Evolutionary conservation across 1,284 basidiomycete genomes (phyloP).

Genomic region (Rhizoctonia solani): DNA sequence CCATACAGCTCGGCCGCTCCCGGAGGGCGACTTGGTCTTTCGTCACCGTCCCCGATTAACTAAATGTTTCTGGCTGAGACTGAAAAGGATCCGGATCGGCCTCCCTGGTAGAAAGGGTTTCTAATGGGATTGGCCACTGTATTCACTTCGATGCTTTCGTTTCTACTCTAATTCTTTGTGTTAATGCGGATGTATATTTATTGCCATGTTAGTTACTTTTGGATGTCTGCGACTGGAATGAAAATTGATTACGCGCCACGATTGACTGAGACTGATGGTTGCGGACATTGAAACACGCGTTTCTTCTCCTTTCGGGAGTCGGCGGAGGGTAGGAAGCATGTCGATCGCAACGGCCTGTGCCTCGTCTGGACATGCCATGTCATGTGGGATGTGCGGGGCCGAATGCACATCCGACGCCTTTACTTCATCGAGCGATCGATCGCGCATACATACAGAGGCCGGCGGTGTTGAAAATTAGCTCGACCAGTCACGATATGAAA

Average conservation of each 20-base stretch:
- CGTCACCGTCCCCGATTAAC: conserved; percentile 30
- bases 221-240: conserved; percentile 20
- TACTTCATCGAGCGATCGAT: neutral
- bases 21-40: conserved; percentile 2
- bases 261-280: conserved; percentile 16
- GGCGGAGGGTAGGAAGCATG: conserved; percentile 2
- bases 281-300: conserved; percentile 21
- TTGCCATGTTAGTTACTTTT: conserved; percentile 9
- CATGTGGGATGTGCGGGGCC: conserved; percentile 9
- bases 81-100: conserved; percentile 23
- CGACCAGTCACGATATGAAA: conserved; percentile 14
- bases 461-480: neutral
- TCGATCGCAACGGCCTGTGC: conserved; percentile 11
- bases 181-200: conserved; percentile 32
- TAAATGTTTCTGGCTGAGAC: neutral
- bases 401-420: neutral
- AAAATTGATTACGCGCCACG: conserved; percentile 24
- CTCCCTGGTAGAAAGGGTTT: conserved; percentile 33
- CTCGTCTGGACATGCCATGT: neutral
- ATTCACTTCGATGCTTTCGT: conserved; percentile 30
- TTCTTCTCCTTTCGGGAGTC: neutral
- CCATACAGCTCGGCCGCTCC: neutral
- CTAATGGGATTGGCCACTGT: conserved; percentile 13
- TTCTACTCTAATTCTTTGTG: conserved; percentile 12
- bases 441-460: neutral